Base-by-base conservation (phyloP, 164 flowering plant species). In the Magnolia sinica region DNA sequence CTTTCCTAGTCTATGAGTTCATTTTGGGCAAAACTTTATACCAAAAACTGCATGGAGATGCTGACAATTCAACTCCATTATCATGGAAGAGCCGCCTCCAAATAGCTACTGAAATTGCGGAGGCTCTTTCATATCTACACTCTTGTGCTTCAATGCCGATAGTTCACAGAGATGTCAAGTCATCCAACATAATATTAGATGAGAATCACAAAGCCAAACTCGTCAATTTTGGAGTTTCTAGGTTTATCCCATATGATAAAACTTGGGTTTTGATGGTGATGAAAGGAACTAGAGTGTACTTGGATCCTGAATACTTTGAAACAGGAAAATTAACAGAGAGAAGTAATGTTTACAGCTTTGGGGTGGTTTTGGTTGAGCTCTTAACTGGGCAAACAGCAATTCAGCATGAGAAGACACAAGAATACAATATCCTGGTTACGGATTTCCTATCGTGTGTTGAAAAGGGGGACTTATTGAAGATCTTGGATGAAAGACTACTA, bases 341-440 rank as follows among this genome's bases (percentile, higher is more conserved):
- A 55, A 70, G 78, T 70, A 74, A 70, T 70, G 78, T 76, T 9
- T 76, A 76, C 49, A 76, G 78, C 22, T 76, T 76, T 76, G 78
- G 74, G 29, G 59, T 76, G 7, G 78, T 76, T 49, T 14, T 76
- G 23, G 20, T 76, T 4, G 78, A 76, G 37, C 74, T 76, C 24
- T 76, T 76, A 63, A 70, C 73, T 67, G 72, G 77, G 2, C 11
- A 29, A 22, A 51, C 23, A 64, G 51, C 77, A 16, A 49, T 74
- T 24, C 51, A 14, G 4, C 20, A 13, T 13, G 70, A 74, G 23
- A 24, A 37, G 66, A 18, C 76, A 2, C 20, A 66, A 51, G 76
- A 74, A 20, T 23, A 65, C 31, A 23, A n/a, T 22, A 64, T 45
- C 61, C 59, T 74, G 16, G 70, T 23, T 22, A 49, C 7, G 76